Percentiles rank a stretch among this genome's conserved stretches.
These are phyloP conservation scores for Tranzscheliella williamsii DNA, from an alignment of 1,284 basidiomycete species.

Conservation along the genomic window DNA sequence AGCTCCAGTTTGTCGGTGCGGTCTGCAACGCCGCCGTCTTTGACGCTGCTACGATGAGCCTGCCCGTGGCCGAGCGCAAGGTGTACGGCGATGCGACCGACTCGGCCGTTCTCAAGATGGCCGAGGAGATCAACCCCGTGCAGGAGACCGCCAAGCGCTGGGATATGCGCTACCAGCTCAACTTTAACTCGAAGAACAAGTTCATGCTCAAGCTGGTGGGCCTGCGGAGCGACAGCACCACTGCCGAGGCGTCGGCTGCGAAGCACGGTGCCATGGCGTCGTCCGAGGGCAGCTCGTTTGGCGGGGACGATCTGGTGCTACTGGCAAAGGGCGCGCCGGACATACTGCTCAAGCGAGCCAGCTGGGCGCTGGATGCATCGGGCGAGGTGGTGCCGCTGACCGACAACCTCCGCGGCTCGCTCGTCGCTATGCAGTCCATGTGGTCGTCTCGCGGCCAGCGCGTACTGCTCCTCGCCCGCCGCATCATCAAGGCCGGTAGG, in stretches of 20 bases:
- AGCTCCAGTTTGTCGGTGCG: conserved; percentile 64
- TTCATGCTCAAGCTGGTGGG: conserved; percentile 67
- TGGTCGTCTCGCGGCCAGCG: conserved; percentile 70
- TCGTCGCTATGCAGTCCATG: conserved; percentile 21
- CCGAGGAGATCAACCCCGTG: conserved; percentile 63
- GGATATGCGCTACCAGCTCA: neutral
- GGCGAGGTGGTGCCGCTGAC: conserved; percentile 18
- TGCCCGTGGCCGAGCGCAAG: conserved; percentile 45
- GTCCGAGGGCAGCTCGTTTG: conserved; percentile 58
- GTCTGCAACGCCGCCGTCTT: conserved; percentile 72
- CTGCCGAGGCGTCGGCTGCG: neutral
- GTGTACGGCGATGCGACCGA: conserved; percentile 72
- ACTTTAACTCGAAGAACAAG: conserved; percentile 72
- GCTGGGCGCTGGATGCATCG: conserved; percentile 48
- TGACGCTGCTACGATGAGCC: conserved; percentile 56
- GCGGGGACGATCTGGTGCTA: conserved; percentile 20
- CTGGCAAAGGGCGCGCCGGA: conserved; percentile 55
- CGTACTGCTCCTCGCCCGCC: conserved; percentile 65
- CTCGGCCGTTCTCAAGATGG: conserved; percentile 69
- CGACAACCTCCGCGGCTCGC: conserved; percentile 12
- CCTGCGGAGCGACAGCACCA: conserved; percentile 1
- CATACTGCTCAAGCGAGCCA: conserved; percentile 62
- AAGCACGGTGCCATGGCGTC: conserved; percentile 25
- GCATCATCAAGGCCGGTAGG: conserved; percentile 5
- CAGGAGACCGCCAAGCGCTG: neutral